These are phyloP conservation scores for Venturiaceae sp. DNA, from an alignment of 2,329 filamentous ascomycete genomes.

Conservation along the genomic window DNA sequence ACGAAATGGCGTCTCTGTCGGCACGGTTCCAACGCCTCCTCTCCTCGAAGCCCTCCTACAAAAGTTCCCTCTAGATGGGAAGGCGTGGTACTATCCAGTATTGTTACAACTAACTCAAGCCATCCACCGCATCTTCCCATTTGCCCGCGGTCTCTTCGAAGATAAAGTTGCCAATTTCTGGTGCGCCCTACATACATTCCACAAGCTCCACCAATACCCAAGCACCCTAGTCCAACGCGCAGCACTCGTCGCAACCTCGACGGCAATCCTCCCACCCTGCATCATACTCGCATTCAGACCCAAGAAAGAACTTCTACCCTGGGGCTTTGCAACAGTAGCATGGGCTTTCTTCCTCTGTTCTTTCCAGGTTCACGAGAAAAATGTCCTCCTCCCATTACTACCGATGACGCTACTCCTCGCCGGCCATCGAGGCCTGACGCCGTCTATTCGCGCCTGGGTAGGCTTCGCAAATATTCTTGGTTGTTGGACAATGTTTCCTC, in stretches of 20 bases:
- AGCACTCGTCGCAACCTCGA: constrained; percentile 65
- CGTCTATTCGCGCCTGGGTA: constrained; percentile 76
- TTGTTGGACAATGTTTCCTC: constrained; percentile 86
- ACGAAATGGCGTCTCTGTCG: constrained; percentile 47
- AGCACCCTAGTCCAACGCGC: constrained; percentile 62
- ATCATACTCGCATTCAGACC: constrained; percentile 70
- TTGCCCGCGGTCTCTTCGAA: constrained; percentile 91
- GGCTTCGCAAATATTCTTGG: constrained; percentile 91
- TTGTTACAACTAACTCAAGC: constrained; percentile 74
- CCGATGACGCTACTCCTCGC: constrained; percentile 87
- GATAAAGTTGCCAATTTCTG: constrained; percentile 99
- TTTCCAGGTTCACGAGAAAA: constrained; percentile 98
- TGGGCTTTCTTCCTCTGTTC: constrained; percentile 98
- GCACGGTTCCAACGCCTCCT: constrained; percentile 48
- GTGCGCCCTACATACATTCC: constrained; percentile 82
- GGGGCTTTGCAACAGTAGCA: constrained; percentile 71
- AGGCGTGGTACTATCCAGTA: constrained; percentile 63
- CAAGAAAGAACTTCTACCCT: constrained; percentile 64
- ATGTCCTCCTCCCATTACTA: constrained; percentile 80
- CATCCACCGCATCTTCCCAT: constrained; percentile 89
- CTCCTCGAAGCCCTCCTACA: constrained; percentile 49
- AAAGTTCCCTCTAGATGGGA: constrained; percentile 44
- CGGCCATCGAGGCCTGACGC: constrained; percentile 65
- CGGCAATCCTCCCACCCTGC: constrained; percentile 70
- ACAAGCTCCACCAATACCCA: constrained; percentile 76